Conservation (phyloP, 1,284 basidiomycete species). For the Bjerkandera adusta region DNA sequence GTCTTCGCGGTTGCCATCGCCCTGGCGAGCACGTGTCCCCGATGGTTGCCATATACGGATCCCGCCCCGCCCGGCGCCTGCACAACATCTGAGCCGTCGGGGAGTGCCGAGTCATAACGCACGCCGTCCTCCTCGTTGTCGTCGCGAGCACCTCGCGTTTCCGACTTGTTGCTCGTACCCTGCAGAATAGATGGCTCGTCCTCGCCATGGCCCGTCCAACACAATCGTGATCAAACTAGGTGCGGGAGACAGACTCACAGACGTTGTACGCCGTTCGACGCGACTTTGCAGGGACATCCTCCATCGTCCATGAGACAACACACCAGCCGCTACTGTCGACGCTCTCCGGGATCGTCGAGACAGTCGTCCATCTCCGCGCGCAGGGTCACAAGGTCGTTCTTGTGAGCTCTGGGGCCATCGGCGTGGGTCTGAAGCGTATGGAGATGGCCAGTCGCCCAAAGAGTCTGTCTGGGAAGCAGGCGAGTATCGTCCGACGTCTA, state of each 20-base stretch:
- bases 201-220: conserved; percentile 34
- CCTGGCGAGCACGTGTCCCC: too few relatives aligned
- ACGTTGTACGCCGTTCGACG: not conserved
- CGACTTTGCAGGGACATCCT: conserved; percentile 73
- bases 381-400: conserved; percentile 93
- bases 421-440: conserved; percentile 93
- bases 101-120: too few relatives aligned
- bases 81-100: too few relatives aligned
- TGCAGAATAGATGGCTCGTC: conserved; percentile 29
- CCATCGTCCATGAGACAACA: conserved; percentile 89
- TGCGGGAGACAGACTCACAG: conserved; percentile 33
- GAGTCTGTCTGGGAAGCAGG: conserved; percentile 88
- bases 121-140: too few relatives aligned
- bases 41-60: too few relatives aligned
- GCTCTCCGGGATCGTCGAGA: conserved; percentile 91
- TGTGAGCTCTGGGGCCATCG: conserved; percentile 96
- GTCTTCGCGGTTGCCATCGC: too few relatives aligned
- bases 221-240: conserved; percentile 90
- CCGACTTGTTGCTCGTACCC: too few relatives aligned
- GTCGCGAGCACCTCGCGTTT: too few relatives aligned
- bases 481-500: conserved; percentile 28
- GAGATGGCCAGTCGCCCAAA: conserved; percentile 79
- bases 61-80: too few relatives aligned
- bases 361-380: conserved; percentile 75
- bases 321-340: conserved; percentile 90